These are phyloP conservation scores for Sapria himalayana DNA, from an alignment of 345 rosid species.

Conservation along the genomic window DNA sequence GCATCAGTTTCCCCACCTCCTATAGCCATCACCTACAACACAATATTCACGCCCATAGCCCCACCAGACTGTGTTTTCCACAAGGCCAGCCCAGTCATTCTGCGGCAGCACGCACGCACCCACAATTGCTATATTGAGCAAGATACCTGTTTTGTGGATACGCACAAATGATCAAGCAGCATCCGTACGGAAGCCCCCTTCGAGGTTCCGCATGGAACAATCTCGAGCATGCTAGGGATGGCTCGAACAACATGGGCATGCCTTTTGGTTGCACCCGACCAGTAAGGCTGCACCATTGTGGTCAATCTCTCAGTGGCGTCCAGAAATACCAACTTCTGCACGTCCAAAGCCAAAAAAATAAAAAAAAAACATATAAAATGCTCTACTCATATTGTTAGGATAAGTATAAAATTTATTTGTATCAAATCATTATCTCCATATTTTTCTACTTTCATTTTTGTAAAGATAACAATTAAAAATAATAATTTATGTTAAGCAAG, in stretches of 20 bases:
- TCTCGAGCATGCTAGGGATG: slow-evolving; percentile 74
- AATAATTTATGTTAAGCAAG: no score
- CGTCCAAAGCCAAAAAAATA: no score
- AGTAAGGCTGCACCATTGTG: slow-evolving; percentile 44
- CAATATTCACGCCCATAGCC: not conserved
- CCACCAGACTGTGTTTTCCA: no score
- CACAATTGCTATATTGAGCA: not conserved
- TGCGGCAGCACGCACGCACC: no score
- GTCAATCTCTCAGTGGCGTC: slow-evolving; percentile 62
- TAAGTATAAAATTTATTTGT: no score
- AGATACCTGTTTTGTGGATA: slow-evolving; percentile 48
- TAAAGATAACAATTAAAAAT: no score
- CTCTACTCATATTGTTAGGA: no score
- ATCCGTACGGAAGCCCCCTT: slow-evolving; percentile 61
- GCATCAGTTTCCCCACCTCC: slow-evolving; percentile 89
- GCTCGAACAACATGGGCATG: slow-evolving; percentile 61
- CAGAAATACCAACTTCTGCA: slow-evolving; percentile 55
- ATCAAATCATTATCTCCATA: no score
- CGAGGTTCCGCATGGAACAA: slow-evolving; percentile 66
- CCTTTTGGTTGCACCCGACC: slow-evolving; percentile 58
- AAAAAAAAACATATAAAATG: no score
- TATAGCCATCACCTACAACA: slow-evolving; percentile 66
- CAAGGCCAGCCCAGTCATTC: no score
- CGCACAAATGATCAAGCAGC: slow-evolving; percentile 69
- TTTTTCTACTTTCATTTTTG: no score